phyloP scores from a whole-genome alignment of 495 filamentous ascomycete genomes.

The Talaromyces trachyspermus region DNA sequence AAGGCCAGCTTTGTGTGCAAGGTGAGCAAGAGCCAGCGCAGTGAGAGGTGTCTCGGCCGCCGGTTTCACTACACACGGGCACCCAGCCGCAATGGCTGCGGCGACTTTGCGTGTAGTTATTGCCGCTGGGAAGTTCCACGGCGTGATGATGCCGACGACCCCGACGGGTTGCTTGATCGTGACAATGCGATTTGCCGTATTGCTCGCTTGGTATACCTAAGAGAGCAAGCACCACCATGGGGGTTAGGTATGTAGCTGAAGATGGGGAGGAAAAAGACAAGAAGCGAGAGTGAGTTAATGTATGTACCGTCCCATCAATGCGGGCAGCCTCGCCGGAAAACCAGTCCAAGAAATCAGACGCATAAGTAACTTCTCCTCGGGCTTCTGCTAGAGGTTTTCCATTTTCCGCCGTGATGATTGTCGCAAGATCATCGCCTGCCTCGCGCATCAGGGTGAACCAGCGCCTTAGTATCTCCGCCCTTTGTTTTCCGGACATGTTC shows the following conservation, averaged over 20 bases:
- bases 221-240: not conserved
- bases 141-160: slow-evolving; percentile 91
- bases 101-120: slow-evolving; percentile 90
- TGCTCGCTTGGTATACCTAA: not conserved
- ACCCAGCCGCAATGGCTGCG: slow-evolving; percentile 75
- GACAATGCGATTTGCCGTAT: slow-evolving; percentile 61
- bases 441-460: slow-evolving; percentile 90
- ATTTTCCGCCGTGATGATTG: slow-evolving; percentile 79
- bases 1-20: slow-evolving; percentile 75
- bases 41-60: slow-evolving; percentile 84
- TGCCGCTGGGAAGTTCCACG: slow-evolving; percentile 92
- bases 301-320: not conserved
- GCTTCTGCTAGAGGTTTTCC: slow-evolving; percentile 68
- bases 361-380: slow-evolving; percentile 64
- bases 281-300: not conserved
- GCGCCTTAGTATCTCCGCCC: slow-evolving; percentile 56
- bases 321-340: slow-evolving; percentile 7
- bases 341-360: slow-evolving; percentile 12
- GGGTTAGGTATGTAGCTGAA: not conserved
- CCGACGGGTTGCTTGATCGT: slow-evolving; percentile 84
- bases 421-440: slow-evolving; percentile 82
- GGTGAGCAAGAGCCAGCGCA: slow-evolving; percentile 71
- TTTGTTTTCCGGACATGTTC: slow-evolving; percentile 9
- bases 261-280: too few species aligned
- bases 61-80: slow-evolving; percentile 79